Conservation (phyloP, 352 stramenopile species). For the Phytophthora tentaculata region DNA sequence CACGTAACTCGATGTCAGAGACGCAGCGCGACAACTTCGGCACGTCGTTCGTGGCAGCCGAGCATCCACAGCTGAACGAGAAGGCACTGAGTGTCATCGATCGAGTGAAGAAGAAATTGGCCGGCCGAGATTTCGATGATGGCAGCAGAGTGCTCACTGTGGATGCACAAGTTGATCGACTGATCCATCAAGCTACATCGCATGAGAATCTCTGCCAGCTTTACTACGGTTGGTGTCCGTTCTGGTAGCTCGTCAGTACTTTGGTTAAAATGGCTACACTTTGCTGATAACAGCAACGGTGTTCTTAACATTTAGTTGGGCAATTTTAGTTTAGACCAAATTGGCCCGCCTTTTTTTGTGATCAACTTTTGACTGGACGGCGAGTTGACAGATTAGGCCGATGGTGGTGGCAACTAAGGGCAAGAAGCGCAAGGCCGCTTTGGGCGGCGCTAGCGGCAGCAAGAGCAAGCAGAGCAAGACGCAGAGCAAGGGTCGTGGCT, state of each 20-base stretch:
- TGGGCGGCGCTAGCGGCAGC: conserved; percentile 12
- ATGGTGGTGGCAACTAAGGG: conserved; percentile 40
- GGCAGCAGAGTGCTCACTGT: conserved; percentile 81
- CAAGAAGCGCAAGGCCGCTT: conserved; percentile 53
- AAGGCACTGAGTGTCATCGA: conserved; percentile 96
- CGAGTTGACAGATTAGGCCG: too few species aligned
- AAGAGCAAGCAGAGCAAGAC: conserved; percentile 55
- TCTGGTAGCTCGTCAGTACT: conserved; percentile 65
- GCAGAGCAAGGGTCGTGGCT: conserved; percentile 19
- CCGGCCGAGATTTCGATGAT: conserved; percentile 97
- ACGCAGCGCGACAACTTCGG: conserved; percentile 54
- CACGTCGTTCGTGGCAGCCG: conserved; percentile 58
- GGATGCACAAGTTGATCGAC: conserved; percentile 95
- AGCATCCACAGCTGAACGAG: conserved; percentile 86
- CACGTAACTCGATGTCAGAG: conserved; percentile 73
- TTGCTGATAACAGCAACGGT: conserved; percentile 12
- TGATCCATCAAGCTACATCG: conserved; percentile 99
- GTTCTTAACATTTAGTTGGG: background rate
- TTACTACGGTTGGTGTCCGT: conserved; percentile 98
- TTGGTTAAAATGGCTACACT: conserved; percentile 10
- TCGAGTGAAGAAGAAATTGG: conserved; percentile 99
- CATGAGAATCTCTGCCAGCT: conserved; percentile 99
- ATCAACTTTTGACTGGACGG: conserved; percentile 28
- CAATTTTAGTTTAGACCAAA: background rate
- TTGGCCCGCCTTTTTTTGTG: background rate